These are phyloP conservation scores for Termitomyces bulborhizus DNA, from an alignment of 768 basidiomycete genomes.

Conservation along the genomic window DNA sequence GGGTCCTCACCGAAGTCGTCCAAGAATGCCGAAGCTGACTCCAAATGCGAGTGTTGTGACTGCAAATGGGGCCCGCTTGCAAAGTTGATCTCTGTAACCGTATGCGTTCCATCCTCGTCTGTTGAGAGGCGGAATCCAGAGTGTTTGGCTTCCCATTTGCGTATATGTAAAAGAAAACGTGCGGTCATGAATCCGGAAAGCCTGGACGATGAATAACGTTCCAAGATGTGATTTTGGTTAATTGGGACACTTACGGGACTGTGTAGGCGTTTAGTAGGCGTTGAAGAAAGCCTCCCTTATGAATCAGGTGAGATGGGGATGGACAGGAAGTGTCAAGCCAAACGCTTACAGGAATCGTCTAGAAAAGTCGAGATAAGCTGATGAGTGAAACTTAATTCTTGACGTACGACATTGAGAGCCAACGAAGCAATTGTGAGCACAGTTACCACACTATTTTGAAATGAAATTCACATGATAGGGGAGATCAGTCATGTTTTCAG, in stretches of 20 bases:
- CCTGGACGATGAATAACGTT: neutral
- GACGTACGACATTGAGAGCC: neutral
- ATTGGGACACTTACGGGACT: neutral
- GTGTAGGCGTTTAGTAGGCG: neutral
- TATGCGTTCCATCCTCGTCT: neutral
- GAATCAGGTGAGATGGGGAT: neutral
- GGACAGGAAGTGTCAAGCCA: neutral
- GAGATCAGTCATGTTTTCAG: neutral
- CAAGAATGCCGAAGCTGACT: neutral
- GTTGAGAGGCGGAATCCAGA: neutral
- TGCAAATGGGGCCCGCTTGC: neutral
- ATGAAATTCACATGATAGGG: too few species aligned
- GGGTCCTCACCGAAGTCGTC: neutral
- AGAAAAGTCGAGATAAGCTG: neutral
- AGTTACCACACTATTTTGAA: neutral
- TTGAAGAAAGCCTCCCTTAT: neutral
- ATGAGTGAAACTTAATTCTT: neutral
- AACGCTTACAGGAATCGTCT: neutral
- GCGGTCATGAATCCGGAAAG: conserved; percentile 1
- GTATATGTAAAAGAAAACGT: neutral
- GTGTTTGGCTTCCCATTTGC: neutral
- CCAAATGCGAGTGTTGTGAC: neutral
- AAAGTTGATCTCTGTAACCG: neutral
- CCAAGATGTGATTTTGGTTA: neutral
- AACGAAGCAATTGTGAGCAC: neutral